Percentiles rank a stretch among this genome's conserved stretches.
These are phyloP conservation scores for Leccinum huronense DNA, from an alignment of 1,284 basidiomycete genomes.

Conservation along the genomic window DNA sequence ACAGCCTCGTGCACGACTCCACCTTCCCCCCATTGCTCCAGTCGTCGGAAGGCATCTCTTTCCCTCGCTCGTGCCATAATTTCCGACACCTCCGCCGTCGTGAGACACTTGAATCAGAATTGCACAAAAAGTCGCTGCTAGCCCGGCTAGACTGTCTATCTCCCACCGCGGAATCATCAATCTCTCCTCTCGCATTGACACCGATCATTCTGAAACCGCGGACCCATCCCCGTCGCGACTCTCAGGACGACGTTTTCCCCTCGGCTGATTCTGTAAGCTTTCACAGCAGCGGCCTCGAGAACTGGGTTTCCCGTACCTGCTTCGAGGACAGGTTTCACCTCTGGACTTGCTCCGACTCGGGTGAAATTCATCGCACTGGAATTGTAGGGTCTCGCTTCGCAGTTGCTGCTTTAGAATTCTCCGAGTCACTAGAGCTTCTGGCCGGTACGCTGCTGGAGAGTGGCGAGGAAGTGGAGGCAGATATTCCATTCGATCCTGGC, in stretches of 20 bases:
- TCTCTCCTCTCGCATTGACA: conserved; percentile 49
- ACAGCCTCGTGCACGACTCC: conserved; percentile 40
- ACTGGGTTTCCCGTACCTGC: conserved; percentile 68
- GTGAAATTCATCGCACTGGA: conserved; percentile 37
- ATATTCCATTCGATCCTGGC: conserved; percentile 17
- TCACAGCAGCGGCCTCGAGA: conserved; percentile 56
- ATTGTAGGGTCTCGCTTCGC: conserved; percentile 53
- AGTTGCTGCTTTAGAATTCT: conserved; percentile 73
- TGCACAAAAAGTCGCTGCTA: conserved; percentile 54
- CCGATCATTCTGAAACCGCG: conserved; percentile 29
- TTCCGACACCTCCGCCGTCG: conserved; percentile 38
- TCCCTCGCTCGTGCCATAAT: conserved; percentile 62
- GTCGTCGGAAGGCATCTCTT: conserved; percentile 43
- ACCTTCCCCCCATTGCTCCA: conserved; percentile 55
- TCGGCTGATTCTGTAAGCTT: conserved; percentile 40
- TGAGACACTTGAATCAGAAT: conserved; percentile 44
- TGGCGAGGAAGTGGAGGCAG: conserved; percentile 14
- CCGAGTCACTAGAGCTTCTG: conserved; percentile 60
- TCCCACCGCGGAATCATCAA: conserved; percentile 45
- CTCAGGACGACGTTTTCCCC: conserved; percentile 43
- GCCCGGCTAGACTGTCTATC: conserved; percentile 46
- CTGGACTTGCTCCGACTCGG: conserved; percentile 46
- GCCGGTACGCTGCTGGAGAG: conserved; percentile 39
- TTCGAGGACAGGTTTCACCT: conserved; percentile 69
- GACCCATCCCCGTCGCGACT: conserved; percentile 2